phyloP scores from a whole-genome alignment of 2,329 filamentous ascomycete genomes.

The Phoma sp. region DNA sequence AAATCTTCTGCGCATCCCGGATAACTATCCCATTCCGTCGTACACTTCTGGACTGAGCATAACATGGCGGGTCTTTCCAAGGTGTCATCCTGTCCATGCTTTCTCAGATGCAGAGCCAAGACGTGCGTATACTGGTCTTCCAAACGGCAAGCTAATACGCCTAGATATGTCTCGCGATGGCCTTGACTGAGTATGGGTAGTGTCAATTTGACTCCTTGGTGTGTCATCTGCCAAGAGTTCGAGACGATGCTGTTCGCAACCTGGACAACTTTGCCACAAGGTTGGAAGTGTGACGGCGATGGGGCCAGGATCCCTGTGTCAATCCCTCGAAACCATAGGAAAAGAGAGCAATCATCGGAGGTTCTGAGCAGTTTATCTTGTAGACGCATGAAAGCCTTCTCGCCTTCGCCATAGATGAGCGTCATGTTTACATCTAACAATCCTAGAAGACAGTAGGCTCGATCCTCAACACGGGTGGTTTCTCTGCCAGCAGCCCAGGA shows the following conservation, averaged over 20 bases:
- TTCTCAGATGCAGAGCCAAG: neutral
- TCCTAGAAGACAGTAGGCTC: slow-evolving; percentile 36
- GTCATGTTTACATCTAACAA: slow-evolving; percentile 33
- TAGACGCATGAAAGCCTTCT: slow-evolving; percentile 22
- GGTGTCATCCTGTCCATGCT: neutral
- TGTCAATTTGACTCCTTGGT: no score
- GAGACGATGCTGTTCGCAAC: neutral
- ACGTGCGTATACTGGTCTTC: neutral
- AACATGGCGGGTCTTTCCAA: neutral
- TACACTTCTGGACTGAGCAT: no score
- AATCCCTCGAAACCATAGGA: neutral
- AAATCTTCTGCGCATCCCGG: no score
- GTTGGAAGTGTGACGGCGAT: neutral
- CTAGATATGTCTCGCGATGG: neutral
- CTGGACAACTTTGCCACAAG: neutral
- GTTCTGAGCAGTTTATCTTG: slow-evolving; percentile 18
- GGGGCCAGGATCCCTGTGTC: neutral
- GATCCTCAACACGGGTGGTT: slow-evolving; percentile 28
- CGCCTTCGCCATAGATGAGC: slow-evolving; percentile 35
- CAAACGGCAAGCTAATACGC: neutral
- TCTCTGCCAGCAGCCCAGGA: slow-evolving; percentile 1
- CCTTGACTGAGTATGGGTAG: no score
- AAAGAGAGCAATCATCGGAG: neutral
- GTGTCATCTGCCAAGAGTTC: no score
- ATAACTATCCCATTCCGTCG: no score